Conservation (phyloP, 2,329 filamentous ascomycete species). For the Neofusicoccum parvum region DNA sequence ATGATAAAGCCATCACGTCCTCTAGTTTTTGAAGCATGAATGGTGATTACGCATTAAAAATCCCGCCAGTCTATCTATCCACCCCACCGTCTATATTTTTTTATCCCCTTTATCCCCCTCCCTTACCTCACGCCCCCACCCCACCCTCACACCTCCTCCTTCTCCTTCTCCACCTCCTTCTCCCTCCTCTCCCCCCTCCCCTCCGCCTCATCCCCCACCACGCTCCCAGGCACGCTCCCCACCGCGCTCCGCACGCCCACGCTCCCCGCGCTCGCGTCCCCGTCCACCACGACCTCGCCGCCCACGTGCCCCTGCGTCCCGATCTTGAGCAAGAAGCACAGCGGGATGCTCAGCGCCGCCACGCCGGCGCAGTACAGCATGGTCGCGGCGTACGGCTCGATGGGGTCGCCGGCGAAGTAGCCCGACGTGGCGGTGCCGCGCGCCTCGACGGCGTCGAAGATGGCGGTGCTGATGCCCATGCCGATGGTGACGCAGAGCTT, state of each 20-base stretch:
- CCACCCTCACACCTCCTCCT: not conserved
- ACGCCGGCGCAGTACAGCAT: conserved; percentile 55
- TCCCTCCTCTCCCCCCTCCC: not conserved
- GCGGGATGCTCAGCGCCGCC: conserved; percentile 46
- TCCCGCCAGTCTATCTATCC: too few species aligned
- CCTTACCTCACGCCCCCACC: too few species aligned
- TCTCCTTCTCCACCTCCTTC: not conserved
- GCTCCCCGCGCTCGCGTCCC: not conserved
- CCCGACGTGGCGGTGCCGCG: conserved; percentile 34
- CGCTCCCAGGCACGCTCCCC: not conserved
- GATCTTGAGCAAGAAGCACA: conserved; percentile 57
- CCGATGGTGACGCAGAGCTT: conserved; percentile 62
- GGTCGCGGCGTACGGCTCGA: conserved; percentile 54
- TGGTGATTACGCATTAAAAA: too few species aligned
- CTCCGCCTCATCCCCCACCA: not conserved
- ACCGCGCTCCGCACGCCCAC: too few species aligned
- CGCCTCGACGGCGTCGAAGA: conserved; percentile 53
- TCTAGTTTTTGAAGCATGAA: too few species aligned
- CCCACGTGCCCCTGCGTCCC: conserved; percentile 52
- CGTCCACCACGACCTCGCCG: not conserved
- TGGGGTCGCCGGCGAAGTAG: conserved; percentile 47
- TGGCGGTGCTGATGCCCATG: conserved; percentile 63
- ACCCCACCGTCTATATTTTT: too few species aligned
- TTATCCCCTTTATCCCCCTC: too few species aligned
- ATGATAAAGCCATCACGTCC: too few species aligned